phyloP scores from a whole-genome alignment of 164 flowering plant species.

The Chimonanthus praecox region DNA sequence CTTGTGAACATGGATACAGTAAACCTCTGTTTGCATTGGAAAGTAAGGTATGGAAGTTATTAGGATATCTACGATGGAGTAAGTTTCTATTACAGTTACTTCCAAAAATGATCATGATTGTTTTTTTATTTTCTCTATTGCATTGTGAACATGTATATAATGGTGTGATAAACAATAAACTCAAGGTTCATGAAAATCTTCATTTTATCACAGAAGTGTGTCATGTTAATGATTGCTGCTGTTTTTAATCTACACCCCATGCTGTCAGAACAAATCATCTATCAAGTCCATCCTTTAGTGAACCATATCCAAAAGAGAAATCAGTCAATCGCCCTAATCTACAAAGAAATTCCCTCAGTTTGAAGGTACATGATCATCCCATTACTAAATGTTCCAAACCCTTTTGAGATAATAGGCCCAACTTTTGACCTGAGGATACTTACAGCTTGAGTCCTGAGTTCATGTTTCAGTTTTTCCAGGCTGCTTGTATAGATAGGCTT shows the following conservation, averaged over 20 bases:
- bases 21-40: neutral
- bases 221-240: neutral
- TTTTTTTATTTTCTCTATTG: neutral
- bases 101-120: neutral
- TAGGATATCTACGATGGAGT: neutral
- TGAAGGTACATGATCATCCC: too few species aligned
- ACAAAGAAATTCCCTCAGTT: too few species aligned
- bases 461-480: too few species aligned
- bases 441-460: too few species aligned
- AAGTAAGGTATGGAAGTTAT: neutral
- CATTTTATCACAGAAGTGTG: too few species aligned
- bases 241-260: neutral
- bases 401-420: too few species aligned
- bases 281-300: neutral
- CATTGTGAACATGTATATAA: neutral
- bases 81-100: neutral
- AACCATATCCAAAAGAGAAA: neutral
- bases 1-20: neutral
- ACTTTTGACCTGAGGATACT: too few species aligned
- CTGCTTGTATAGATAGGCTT: too few species aligned
- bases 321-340: neutral
- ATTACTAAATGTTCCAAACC: too few species aligned
- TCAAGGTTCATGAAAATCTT: too few species aligned
- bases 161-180: too few species aligned
- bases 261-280: neutral